These are phyloP conservation scores for Ceratocystis cubensis DNA, from an alignment of 2,329 filamentous ascomycete genomes.

Conservation along the genomic window DNA sequence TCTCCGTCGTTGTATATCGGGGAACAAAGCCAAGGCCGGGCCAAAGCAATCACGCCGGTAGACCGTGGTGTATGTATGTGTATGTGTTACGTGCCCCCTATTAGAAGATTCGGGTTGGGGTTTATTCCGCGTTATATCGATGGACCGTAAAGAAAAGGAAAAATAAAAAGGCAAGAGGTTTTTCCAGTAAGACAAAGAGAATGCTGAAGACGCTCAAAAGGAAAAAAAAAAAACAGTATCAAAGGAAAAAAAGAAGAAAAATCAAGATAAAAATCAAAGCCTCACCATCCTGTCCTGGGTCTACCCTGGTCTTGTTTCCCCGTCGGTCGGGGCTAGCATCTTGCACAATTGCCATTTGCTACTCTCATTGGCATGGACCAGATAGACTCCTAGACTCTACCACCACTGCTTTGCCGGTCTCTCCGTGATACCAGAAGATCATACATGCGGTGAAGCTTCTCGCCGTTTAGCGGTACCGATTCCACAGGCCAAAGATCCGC, in stretches of 20 bases:
- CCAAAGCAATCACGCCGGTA: no score
- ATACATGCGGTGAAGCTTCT: constrained; percentile 36
- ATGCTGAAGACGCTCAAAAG: constrained; percentile 3
- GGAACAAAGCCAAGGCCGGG: neutral
- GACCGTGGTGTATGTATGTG: no score
- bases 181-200: neutral
- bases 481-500: constrained; percentile 37
- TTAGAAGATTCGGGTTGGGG: neutral
- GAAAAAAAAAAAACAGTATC: neutral
- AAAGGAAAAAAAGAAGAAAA: constrained; percentile 6
- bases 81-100: constrained; percentile 1
- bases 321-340: no score
- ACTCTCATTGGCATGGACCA: no score
- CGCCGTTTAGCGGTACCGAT: constrained; percentile 30
- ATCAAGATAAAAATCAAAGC: neutral
- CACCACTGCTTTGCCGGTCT: constrained; percentile 22
- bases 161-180: constrained; percentile 1
- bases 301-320: no score
- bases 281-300: no score
- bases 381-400: neutral
- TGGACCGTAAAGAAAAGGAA: constrained; percentile 8
- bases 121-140: constrained; percentile 5
- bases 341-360: no score
- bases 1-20: neutral
- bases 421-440: constrained; percentile 30